Percentiles rank a stretch among this genome's conserved stretches.
Conservation (phyloP, 768 basidiomycete species). For the Xerocomus spinulosus region DNA sequence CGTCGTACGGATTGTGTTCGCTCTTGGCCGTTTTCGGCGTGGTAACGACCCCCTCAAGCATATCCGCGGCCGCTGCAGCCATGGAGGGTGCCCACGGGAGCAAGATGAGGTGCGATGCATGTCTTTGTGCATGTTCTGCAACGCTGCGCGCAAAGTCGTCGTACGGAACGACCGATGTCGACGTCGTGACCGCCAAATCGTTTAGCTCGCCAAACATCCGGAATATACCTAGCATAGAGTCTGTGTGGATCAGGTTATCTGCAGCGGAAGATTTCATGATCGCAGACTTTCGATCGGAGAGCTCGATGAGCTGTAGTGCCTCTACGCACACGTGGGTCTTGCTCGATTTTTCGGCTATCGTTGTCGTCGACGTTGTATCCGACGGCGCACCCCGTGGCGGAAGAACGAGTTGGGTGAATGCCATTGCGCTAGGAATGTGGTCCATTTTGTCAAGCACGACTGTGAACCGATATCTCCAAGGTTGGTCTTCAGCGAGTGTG, state of each 20-base stretch:
- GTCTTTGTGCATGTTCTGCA: slow-evolving; percentile 55
- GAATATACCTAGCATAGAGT: slow-evolving; percentile 70
- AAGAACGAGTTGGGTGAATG: slow-evolving; percentile 77
- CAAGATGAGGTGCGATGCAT: slow-evolving; percentile 68
- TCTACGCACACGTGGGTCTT: slow-evolving; percentile 43
- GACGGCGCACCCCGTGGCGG: slow-evolving; percentile 20
- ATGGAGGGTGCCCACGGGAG: slow-evolving; percentile 70
- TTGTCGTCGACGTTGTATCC: slow-evolving; percentile 1
- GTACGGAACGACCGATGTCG: slow-evolving; percentile 68
- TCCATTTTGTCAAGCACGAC: slow-evolving; percentile 88
- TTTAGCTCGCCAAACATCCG: slow-evolving; percentile 73
- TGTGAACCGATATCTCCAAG: slow-evolving; percentile 60
- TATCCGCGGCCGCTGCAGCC: slow-evolving; percentile 35
- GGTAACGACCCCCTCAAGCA: neutral
- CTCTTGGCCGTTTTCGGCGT: slow-evolving; percentile 12
- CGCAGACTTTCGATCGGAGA: slow-evolving; percentile 59
- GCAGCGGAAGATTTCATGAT: slow-evolving; percentile 62
- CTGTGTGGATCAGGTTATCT: slow-evolving; percentile 63
- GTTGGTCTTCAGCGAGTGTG: slow-evolving; percentile 8
- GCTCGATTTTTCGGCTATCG: slow-evolving; percentile 1
- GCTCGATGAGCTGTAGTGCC: slow-evolving; percentile 82
- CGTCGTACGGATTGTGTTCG: slow-evolving; percentile 64
- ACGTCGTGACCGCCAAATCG: slow-evolving; percentile 56
- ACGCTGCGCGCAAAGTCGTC: slow-evolving; percentile 72
- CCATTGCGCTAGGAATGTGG: slow-evolving; percentile 85